Evolutionary conservation across 2,329 filamentous ascomycete genomes (phyloP).

Genomic region (Thelonectria blattea): DNA sequence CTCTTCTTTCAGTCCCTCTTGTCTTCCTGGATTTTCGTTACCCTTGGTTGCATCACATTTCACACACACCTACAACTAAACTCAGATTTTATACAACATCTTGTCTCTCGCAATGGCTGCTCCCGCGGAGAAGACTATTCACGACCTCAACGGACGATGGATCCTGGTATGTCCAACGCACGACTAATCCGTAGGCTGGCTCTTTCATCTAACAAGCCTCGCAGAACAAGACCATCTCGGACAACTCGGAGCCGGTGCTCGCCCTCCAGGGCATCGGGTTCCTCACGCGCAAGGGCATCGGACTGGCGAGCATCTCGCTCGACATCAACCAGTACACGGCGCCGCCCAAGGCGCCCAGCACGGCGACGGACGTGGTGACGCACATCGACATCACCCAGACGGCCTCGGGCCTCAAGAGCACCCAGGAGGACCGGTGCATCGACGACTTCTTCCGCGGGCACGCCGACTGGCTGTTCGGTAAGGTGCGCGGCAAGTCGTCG

Average conservation of each 20-base stretch:
- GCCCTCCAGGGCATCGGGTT: constrained; percentile 74
- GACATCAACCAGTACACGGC: constrained; percentile 62
- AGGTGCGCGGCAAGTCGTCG: constrained; percentile 65
- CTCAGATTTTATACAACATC: not conserved
- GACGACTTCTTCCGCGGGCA: constrained; percentile 65
- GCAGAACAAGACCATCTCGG: constrained; percentile 78
- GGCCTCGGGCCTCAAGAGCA: constrained; percentile 74
- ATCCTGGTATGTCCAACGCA: constrained; percentile 63
- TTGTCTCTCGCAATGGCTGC: constrained; percentile 65
- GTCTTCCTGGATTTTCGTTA: no score
- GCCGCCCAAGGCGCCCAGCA: constrained; percentile 49
- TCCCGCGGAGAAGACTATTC: constrained; percentile 68
- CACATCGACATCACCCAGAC: constrained; percentile 77
- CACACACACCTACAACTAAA: not conserved
- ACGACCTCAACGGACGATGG: constrained; percentile 73
- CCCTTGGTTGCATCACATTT: not conserved
- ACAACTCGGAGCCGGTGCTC: constrained; percentile 71
- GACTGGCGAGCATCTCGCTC: constrained; percentile 72
- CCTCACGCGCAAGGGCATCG: constrained; percentile 74
- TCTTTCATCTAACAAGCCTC: constrained; percentile 4
- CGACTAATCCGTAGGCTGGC: not conserved
- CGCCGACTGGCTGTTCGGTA: constrained; percentile 81
- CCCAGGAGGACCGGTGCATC: constrained; percentile 59
- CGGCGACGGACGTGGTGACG: constrained; percentile 49
- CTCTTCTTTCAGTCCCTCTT: not conserved